Percentiles rank a stretch among this genome's conserved stretches.
Evolutionary conservation across 2,329 filamentous ascomycete genomes (phyloP).

Genomic region (Pezicula carpinea): DNA sequence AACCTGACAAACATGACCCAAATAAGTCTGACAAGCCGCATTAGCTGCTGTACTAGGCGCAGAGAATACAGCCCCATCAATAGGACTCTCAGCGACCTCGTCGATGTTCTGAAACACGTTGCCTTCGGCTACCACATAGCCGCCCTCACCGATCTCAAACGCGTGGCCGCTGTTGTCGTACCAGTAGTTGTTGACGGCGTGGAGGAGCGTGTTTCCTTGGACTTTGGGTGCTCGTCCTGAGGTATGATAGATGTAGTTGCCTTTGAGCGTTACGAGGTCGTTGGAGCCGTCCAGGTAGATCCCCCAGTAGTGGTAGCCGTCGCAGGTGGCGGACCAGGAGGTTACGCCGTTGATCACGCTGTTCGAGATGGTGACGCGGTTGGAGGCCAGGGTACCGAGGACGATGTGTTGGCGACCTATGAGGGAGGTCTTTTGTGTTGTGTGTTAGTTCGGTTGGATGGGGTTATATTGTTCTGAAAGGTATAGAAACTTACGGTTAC

Average conservation of each 20-base stretch:
- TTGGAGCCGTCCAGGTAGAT: constrained; percentile 33
- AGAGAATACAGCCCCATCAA: constrained; percentile 10
- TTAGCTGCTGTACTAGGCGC: constrained; percentile 11
- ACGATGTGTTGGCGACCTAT: constrained; percentile 40
- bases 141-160: constrained; percentile 32
- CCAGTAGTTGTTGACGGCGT: constrained; percentile 37
- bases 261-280: constrained; percentile 34
- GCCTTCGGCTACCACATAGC: constrained; percentile 34
- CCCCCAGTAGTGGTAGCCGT: constrained; percentile 41
- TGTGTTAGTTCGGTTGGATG: neutral
- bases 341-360: constrained; percentile 40
- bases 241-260: constrained; percentile 37
- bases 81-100: constrained; percentile 23
- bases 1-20: constrained; percentile 7
- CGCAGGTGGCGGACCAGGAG: constrained; percentile 37
- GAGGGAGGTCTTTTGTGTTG: constrained; percentile 24
- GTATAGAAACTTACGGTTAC: constrained; percentile 18
- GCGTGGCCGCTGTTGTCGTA: constrained; percentile 36
- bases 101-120: constrained; percentile 37
- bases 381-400: constrained; percentile 26
- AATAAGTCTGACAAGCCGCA: constrained; percentile 5
- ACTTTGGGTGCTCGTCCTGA: constrained; percentile 38
- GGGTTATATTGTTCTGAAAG: neutral
- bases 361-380: constrained; percentile 40
- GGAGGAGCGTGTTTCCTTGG: constrained; percentile 30